phyloP scores from a whole-genome alignment of 441 rosid species.

The Pelargonium cotyledonis region DNA sequence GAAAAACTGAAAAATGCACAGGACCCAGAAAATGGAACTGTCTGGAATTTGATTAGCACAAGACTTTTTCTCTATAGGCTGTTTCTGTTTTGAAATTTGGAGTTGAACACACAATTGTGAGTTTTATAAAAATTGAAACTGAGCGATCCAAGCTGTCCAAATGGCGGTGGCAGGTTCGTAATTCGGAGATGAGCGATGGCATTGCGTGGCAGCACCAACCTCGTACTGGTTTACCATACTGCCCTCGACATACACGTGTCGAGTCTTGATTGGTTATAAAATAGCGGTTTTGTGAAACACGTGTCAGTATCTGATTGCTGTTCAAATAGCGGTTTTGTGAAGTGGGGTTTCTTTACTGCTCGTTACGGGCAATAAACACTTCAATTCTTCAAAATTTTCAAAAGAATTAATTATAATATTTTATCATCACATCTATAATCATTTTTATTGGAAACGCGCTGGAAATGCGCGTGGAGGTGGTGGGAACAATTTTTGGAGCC shows the following conservation, averaged over 20 bases:
- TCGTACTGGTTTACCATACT: slow-evolving; percentile 2
- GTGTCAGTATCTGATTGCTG: neutral
- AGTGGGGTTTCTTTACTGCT: neutral
- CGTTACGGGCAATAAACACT: too few species aligned
- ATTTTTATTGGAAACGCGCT: too few species aligned
- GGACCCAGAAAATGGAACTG: slow-evolving; percentile 4
- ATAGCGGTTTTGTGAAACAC: too few species aligned
- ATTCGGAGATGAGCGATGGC: neutral
- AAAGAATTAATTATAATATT: too few species aligned
- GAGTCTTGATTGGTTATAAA: too few species aligned
- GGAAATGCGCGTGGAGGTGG: too few species aligned
- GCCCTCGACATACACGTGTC: neutral
- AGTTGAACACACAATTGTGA: neutral
- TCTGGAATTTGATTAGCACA: neutral
- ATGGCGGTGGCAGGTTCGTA: neutral
- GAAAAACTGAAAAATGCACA: neutral
- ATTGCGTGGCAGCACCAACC: neutral
- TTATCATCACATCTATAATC: too few species aligned
- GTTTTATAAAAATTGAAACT: neutral
- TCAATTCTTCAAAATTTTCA: too few species aligned
- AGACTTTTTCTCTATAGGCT: neutral
- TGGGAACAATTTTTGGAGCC: too few species aligned
- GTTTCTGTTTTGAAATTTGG: neutral
- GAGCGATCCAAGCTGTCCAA: neutral
- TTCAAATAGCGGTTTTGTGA: neutral